A percentile compares a stretch with the other conserved stretches of the same genome.
phyloP scores from a whole-genome alignment of 768 basidiomycete genomes.

The Dioszegia crocea region DNA sequence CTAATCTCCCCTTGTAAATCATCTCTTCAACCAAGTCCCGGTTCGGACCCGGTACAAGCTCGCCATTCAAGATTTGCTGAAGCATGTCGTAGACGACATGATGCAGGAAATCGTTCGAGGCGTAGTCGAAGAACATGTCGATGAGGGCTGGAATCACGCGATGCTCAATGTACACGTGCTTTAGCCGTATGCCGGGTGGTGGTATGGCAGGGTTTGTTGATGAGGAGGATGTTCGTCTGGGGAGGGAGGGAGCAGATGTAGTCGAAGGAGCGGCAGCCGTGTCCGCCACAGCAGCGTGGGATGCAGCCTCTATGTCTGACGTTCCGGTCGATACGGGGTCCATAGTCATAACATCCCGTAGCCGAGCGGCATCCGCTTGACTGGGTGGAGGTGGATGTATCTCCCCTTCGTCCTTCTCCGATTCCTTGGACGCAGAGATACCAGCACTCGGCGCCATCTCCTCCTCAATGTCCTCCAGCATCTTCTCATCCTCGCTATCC shows the following conservation, averaged over 20 bases:
- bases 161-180: slow-evolving; percentile 69
- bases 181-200: slow-evolving; percentile 68
- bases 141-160: slow-evolving; percentile 71
- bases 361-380: slow-evolving; percentile 29
- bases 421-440: slow-evolving; percentile 11
- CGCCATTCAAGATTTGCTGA: slow-evolving; percentile 89
- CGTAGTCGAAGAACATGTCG: slow-evolving; percentile 90
- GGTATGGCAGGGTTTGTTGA: slow-evolving; percentile 16
- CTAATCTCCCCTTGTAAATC: slow-evolving; percentile 77
- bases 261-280: slow-evolving; percentile 28
- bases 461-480: slow-evolving; percentile 32
- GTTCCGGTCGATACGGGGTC: slow-evolving; percentile 19
- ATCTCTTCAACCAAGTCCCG: slow-evolving; percentile 75
- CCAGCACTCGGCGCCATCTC: slow-evolving; percentile 27
- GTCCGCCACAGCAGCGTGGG: slow-evolving; percentile 37
- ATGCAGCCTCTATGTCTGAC: slow-evolving; percentile 30
- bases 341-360: slow-evolving; percentile 35
- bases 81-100: slow-evolving; percentile 93
- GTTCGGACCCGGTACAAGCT: slow-evolving; percentile 71
- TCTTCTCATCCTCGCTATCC: slow-evolving; percentile 25
- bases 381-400: slow-evolving; percentile 37
- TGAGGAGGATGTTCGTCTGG: background rate
- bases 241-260: slow-evolving; percentile 11
- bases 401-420: background rate
- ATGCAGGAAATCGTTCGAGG: slow-evolving; percentile 97